These are phyloP conservation scores for Pogostemon cablin DNA, from an alignment of 257 asterid genomes.

Conservation along the genomic window DNA sequence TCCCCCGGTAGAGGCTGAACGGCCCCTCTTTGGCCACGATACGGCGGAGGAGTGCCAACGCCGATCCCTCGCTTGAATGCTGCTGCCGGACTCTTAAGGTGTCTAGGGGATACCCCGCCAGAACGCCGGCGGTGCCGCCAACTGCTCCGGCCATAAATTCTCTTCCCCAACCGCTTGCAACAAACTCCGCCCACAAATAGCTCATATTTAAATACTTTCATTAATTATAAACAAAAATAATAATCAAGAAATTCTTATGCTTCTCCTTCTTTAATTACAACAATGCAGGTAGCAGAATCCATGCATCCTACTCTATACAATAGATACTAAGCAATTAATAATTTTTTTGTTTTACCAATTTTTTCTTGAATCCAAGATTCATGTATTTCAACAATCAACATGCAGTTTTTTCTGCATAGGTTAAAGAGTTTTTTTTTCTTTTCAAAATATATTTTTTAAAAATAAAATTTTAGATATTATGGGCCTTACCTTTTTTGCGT, in stretches of 20 bases:
- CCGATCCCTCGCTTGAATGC: constrained; percentile 50
- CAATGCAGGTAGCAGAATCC: not conserved
- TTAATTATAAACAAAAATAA: not conserved
- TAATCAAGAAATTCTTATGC: not conserved
- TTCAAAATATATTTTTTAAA: not conserved
- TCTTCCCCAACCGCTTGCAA: constrained; percentile 63
- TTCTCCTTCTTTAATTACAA: not conserved
- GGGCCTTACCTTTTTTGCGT: not conserved
- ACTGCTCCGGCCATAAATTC: constrained; percentile 89
- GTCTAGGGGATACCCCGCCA: constrained; percentile 83
- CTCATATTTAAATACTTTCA: constrained; percentile 35
- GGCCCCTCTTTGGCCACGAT: constrained; percentile 57
- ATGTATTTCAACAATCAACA: not conserved
- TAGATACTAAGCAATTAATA: no score
- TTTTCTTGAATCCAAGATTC: no score
- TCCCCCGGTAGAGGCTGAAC: constrained; percentile 71
- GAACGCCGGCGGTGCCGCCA: constrained; percentile 74
- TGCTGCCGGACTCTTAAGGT: constrained; percentile 78
- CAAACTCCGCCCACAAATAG: constrained; percentile 73
- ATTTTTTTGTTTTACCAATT: no score
- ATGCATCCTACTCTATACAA: no score
- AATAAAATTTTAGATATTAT: not conserved
- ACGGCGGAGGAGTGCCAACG: constrained; percentile 52
- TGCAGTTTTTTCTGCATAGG: not conserved
- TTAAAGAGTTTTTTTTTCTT: not conserved